Evolutionary conservation across 2,329 filamentous ascomycete genomes (phyloP).

Genomic region (Aspergillus ruber): DNA sequence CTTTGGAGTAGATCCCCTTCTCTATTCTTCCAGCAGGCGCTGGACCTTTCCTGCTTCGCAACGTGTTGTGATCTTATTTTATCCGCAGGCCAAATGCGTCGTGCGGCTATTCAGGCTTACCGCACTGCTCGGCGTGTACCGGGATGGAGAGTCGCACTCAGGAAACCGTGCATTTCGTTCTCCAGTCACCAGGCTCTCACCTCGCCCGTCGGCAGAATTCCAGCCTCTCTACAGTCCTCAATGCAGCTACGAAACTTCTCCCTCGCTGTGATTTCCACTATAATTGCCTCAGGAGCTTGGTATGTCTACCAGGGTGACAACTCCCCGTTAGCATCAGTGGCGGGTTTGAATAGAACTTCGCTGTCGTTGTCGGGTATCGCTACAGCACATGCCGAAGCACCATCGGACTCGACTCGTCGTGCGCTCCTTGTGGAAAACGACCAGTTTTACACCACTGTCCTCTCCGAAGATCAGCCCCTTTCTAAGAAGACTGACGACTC

Average conservation of each 20-base stretch:
- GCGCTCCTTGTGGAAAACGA: constrained; percentile 86
- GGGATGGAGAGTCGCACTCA: constrained; percentile 37
- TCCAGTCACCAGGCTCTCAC: constrained; percentile 31
- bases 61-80: background rate
- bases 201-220: constrained; percentile 29
- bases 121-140: constrained; percentile 42
- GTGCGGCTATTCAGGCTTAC: constrained; percentile 40
- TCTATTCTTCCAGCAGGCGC: constrained; percentile 8
- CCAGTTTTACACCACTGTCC: constrained; percentile 79
- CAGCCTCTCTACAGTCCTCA: constrained; percentile 36
- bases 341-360: constrained; percentile 16
- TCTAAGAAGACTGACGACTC: constrained; percentile 82
- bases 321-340: constrained; percentile 18
- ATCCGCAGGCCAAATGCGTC: constrained; percentile 39
- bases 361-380: constrained; percentile 20
- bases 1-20: constrained; percentile 3
- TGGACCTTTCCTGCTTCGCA: constrained; percentile 4
- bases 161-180: constrained; percentile 31
- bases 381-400: constrained; percentile 29
- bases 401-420: constrained; percentile 51
- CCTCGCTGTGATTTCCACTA: constrained; percentile 41
- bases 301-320: constrained; percentile 41
- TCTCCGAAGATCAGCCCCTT: constrained; percentile 78
- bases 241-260: constrained; percentile 47
- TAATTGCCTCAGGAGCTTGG: constrained; percentile 45